phyloP scores from a whole-genome alignment of 1,139 yeast species.

The Blastobotrys proliferans region DNA sequence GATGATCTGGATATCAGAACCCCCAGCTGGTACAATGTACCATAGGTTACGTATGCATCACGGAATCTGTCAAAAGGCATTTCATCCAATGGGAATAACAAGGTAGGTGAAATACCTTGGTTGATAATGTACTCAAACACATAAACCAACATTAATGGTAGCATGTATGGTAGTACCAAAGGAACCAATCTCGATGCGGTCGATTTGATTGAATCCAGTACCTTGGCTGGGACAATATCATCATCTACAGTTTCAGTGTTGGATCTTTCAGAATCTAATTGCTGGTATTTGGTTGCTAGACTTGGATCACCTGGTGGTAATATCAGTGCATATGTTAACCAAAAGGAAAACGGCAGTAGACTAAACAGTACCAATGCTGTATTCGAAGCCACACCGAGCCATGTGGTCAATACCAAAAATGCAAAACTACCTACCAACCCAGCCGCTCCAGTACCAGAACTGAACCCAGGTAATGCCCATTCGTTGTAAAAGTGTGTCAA shows the following conservation, averaged over 20 bases:
- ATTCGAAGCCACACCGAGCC: conserved; percentile 45
- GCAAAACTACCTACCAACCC: conserved; percentile 75
- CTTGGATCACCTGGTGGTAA: conserved; percentile 19
- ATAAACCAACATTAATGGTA: conserved; percentile 80
- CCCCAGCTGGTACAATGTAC: conserved; percentile 88
- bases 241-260: background rate
- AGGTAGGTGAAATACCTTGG: conserved; percentile 87
- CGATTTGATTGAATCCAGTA: conserved; percentile 6
- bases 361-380: conserved; percentile 47
- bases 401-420: conserved; percentile 53
- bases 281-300: conserved; percentile 11
- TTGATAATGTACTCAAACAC: conserved; percentile 83
- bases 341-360: conserved; percentile 26
- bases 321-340: conserved; percentile 20
- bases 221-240: background rate
- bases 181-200: conserved; percentile 46
- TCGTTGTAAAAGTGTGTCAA: conserved; percentile 61
- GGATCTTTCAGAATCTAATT: background rate
- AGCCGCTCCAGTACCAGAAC: conserved; percentile 95
- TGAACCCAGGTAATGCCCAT: conserved; percentile 74
- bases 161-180: conserved; percentile 64
- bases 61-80: conserved; percentile 70
- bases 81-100: conserved; percentile 66
- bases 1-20: conserved; percentile 89
- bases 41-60: conserved; percentile 89